Evolutionary conservation across 2,329 filamentous ascomycete genomes (phyloP), one percentile per base, ranked within the genome.

Genomic region (Huntiella decipiens): DNA sequence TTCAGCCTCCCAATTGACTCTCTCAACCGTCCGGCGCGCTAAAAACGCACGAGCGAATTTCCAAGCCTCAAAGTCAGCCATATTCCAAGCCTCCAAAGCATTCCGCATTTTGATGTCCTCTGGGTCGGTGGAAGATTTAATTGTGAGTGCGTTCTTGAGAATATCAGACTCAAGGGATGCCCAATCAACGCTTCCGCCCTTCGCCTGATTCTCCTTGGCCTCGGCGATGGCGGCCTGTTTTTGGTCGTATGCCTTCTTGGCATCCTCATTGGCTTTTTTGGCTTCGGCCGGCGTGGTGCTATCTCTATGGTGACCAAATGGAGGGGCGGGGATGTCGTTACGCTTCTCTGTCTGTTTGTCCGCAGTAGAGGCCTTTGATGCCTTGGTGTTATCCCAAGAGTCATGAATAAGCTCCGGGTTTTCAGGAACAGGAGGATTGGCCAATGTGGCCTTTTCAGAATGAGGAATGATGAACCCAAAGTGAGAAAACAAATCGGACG

Each of bases 391-490:
- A 10, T 44, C 32, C 37, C 39, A 44, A 8, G 35, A 10, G 44
- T 50, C 48, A 32, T 50, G 47, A 68, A 63, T 38, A 68, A 50
- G 66, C 54, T 78, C 70, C 2, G 73, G 70, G 19, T 39, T 51
- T 7, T 50, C 48, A 5, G 47, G 40, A 15, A 40, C 43, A 12
- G 51, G 44, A 32, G 51, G 47, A 17, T 51, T 47, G 22, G 45
- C 38, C 17, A 50, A 22, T 5, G 43, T 45, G 28, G 44, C 45
- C 4, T 28, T 38, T 19, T 47, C 45, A 2, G 66, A 62, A 40
- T 68, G 67, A 1, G 87, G 83, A 7, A 95, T 69, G 11, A 69
- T 66, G 60, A 96, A 96, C 45, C 88, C 91, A 57, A 96, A 84
- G 53, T 80, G 73, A 85, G 86, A 96, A 56, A 88, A 80, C 2